These are phyloP conservation scores for Biscogniauxia marginata DNA, from an alignment of 2,329 filamentous ascomycete species.

Conservation along the genomic window DNA sequence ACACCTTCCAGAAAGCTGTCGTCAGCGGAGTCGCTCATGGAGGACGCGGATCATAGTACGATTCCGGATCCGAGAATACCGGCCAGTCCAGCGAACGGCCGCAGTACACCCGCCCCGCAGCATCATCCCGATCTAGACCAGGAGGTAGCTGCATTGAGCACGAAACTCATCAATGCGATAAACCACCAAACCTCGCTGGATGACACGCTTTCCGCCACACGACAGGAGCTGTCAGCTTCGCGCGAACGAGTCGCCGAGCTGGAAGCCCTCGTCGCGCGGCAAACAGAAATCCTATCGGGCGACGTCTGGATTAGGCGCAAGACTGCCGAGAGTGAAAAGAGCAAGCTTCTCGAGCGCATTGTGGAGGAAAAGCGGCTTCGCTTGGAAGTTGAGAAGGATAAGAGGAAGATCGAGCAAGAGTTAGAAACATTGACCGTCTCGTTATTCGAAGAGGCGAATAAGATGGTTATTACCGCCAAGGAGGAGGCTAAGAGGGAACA, in stretches of 20 bases:
- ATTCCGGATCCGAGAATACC: constrained; percentile 63
- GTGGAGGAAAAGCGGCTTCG: constrained; percentile 66
- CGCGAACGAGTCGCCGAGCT: constrained; percentile 65
- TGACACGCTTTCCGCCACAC: constrained; percentile 78
- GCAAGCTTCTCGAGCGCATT: constrained; percentile 54
- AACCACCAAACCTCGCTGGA: constrained; percentile 93
- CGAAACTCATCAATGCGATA: constrained; percentile 95
- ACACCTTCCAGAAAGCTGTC: constrained; percentile 33
- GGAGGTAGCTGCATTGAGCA: constrained; percentile 87
- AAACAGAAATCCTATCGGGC: constrained; percentile 69
- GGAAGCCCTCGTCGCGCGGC: constrained; percentile 63
- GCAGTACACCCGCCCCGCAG: constrained; percentile 32
- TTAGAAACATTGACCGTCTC: constrained; percentile 86
- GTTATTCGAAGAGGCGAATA: constrained; percentile 97
- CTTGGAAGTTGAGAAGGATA: constrained; percentile 70
- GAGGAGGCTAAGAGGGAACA: constrained; percentile 85
- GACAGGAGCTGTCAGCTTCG: constrained; percentile 77
- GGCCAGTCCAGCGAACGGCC: constrained; percentile 43
- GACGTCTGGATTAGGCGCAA: constrained; percentile 75
- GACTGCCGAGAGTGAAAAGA: constrained; percentile 71
- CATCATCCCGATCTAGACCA: constrained; percentile 58
- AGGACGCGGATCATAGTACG: constrained; percentile 65
- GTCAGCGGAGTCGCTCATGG: constrained; percentile 43
- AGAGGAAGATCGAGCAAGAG: constrained; percentile 88
- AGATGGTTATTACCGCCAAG: constrained; percentile 92